Conservation (phyloP, 345 rosid genomes). For the Eucalyptus marginata region DNA sequence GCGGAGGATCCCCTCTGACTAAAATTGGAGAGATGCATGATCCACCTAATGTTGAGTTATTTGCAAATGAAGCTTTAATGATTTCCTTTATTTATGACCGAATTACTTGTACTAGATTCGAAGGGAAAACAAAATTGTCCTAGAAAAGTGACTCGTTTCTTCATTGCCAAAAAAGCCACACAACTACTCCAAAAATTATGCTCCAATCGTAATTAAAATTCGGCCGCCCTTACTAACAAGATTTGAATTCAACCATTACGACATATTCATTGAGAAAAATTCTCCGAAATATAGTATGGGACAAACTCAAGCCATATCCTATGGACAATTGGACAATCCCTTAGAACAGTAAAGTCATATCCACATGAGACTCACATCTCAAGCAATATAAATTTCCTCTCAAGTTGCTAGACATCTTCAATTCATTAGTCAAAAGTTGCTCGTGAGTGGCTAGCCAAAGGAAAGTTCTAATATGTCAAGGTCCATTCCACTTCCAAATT, state of each 20-base stretch:
- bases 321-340: background rate
- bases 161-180: background rate
- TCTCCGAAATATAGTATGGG: background rate
- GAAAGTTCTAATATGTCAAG: background rate
- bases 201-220: too few species aligned
- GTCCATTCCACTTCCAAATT: background rate
- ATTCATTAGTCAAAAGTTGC: background rate
- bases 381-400: background rate
- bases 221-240: background rate
- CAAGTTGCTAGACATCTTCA: background rate
- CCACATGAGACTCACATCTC: background rate
- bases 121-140: too few species aligned
- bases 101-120: background rate
- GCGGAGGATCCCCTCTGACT: background rate
- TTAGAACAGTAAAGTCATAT: too few species aligned
- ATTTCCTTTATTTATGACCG: too few species aligned
- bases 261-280: background rate
- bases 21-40: background rate
- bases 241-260: too few species aligned
- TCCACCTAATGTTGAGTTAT: background rate
- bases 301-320: background rate
- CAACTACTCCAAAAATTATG: background rate
- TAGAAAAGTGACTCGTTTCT: background rate
- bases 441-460: background rate
- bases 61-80: background rate